Base-by-base conservation (phyloP, 495 filamentous ascomycete species). In the Penicillium goetzii region DNA sequence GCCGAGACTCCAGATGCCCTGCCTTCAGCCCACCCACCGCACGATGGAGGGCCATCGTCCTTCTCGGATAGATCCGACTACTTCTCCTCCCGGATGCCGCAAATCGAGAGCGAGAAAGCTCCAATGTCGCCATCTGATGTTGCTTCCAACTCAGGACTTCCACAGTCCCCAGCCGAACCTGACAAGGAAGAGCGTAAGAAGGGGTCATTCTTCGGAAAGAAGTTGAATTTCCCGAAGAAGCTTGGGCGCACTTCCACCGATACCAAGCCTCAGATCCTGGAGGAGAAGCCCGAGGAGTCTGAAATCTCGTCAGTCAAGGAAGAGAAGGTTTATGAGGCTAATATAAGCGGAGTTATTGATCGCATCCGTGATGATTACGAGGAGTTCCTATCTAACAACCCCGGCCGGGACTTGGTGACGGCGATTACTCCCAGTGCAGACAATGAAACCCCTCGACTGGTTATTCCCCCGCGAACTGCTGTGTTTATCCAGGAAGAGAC, bases 401-500 rank as follows among this genome's bases (percentile, higher is more conserved):
- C 85, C 9, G 78, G 81, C 41, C 77, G 76, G 59, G 68, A 78
- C 0, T 70, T 94, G 62, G 83, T 83, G 56, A 86, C 89, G 10
- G 82, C 81, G 6, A 88, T 99, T 66, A 82, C 84, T 0, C 95
- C 96, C 0, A 93, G 90, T 69, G 74, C 89, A 7, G 87, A 90
- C 2, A 90, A 82, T 63, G 95, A 99, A 67, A 96, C 95, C 1
- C 95, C 95, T 0, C 85, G 90, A 26, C 74, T 99, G 23, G 88
- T 91, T 61, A 88, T 90, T 19, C 95, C 95, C 0, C 71, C 86
- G 21, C 85, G 85, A 21, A 97, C 92, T 19, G 90, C 88, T 25
- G 90, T 99, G 34, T 90, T 98, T 50, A 92, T 99, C 55, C 96
- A 99, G 73, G 95, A 98, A 72, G 96, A 99, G 70, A 89, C 90